These are phyloP conservation scores for Phaffomyces antillensis DNA, from an alignment of 805 yeast genomes.

Conservation along the genomic window DNA sequence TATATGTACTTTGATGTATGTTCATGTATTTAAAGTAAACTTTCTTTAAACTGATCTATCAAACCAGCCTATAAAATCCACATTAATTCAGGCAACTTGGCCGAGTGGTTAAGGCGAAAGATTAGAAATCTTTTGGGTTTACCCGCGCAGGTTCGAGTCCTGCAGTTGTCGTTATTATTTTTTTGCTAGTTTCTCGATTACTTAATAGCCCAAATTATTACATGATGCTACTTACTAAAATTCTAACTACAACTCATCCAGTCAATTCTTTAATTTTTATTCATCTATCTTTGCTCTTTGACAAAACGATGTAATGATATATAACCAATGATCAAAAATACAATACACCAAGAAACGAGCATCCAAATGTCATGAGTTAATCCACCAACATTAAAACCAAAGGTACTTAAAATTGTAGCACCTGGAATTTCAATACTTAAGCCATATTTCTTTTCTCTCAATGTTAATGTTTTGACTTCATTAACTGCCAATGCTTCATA, in stretches of 20 bases:
- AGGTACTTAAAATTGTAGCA: slow-evolving; percentile 90
- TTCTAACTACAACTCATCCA: not conserved
- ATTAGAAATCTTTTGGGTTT: slow-evolving; percentile 54
- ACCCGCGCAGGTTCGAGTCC: slow-evolving; percentile 66
- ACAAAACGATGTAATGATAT: slow-evolving; percentile 65
- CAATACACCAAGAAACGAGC: slow-evolving; percentile 47
- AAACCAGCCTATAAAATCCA: not conserved
- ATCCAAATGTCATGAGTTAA: slow-evolving; percentile 58
- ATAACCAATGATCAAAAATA: slow-evolving; percentile 66
- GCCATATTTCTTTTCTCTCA: slow-evolving; percentile 87
- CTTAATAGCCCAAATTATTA: too few species aligned
- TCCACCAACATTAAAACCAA: slow-evolving; percentile 85
- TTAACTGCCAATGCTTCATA: slow-evolving; percentile 89
- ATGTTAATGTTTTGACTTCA: slow-evolving; percentile 80
- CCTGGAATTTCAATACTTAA: slow-evolving; percentile 95
- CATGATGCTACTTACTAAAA: not conserved
- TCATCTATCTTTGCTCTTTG: slow-evolving; percentile 48
- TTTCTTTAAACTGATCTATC: too few species aligned
- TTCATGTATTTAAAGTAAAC: too few species aligned
- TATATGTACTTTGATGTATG: too few species aligned
- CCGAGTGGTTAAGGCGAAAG: slow-evolving; percentile 67
- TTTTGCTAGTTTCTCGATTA: not conserved
- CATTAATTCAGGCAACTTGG: slow-evolving; percentile 34
- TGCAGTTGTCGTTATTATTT: slow-evolving; percentile 57
- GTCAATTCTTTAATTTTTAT: not conserved